Evolutionary conservation across 495 filamentous ascomycete species (phyloP).

Genomic region (Daldinia decipiens): DNA sequence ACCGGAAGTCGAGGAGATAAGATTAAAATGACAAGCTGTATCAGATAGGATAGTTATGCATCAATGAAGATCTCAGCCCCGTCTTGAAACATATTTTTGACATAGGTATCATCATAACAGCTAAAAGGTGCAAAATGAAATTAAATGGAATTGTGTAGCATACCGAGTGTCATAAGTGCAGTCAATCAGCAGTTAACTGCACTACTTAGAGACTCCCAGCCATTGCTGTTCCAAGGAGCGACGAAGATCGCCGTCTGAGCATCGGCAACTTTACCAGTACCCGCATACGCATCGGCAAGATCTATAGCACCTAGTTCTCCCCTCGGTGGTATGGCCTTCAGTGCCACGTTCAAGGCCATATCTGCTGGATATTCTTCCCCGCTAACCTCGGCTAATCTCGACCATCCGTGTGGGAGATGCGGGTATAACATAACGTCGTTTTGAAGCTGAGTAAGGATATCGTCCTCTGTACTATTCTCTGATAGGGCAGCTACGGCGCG

Average conservation of each 20-base stretch:
- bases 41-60: slow-evolving; percentile 44
- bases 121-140: background rate
- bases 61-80: slow-evolving; percentile 50
- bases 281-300: slow-evolving; percentile 79
- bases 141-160: background rate
- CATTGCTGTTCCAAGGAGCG: slow-evolving; percentile 77
- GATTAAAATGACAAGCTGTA: slow-evolving; percentile 8
- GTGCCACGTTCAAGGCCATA: slow-evolving; percentile 84
- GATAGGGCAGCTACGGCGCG: slow-evolving; percentile 54
- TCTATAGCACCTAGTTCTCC: slow-evolving; percentile 74
- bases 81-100: slow-evolving; percentile 52
- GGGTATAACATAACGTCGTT: slow-evolving; percentile 82
- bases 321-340: slow-evolving; percentile 73
- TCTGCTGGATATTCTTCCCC: slow-evolving; percentile 70
- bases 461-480: slow-evolving; percentile 46
- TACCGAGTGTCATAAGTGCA: slow-evolving; percentile 26
- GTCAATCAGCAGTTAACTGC: slow-evolving; percentile 40
- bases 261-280: slow-evolving; percentile 74
- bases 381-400: slow-evolving; percentile 65
- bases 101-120: slow-evolving; percentile 47
- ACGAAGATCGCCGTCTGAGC: slow-evolving; percentile 81
- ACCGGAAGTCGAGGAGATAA: background rate
- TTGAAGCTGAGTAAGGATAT: slow-evolving; percentile 64
- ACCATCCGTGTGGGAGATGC: slow-evolving; percentile 79
- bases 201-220: slow-evolving; percentile 65